Evolutionary conservation across 1,284 basidiomycete genomes (phyloP).

Genomic region (Fistulina hepatica): DNA sequence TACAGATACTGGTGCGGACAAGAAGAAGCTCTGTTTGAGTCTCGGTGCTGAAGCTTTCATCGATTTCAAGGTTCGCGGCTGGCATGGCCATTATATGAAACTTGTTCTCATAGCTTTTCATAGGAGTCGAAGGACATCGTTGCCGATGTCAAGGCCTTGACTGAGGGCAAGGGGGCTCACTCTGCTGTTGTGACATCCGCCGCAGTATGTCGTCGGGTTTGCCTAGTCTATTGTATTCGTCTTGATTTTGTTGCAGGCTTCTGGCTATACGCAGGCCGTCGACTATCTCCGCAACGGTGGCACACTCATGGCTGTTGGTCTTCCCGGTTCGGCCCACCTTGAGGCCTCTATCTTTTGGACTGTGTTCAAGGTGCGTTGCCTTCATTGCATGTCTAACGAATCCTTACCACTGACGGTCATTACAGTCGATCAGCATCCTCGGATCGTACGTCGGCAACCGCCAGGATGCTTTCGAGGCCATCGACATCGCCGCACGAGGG

Average conservation of each 20-base stretch:
- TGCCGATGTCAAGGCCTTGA: constrained; percentile 48
- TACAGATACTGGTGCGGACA: constrained; percentile 67
- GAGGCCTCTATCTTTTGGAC: constrained; percentile 68
- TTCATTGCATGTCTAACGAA: not conserved
- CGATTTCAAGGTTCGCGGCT: too few species aligned
- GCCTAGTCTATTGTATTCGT: not conserved
- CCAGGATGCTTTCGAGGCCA: constrained; percentile 64
- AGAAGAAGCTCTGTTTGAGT: constrained; percentile 53
- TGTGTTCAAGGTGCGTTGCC: constrained; percentile 49
- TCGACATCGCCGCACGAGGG: constrained; percentile 60
- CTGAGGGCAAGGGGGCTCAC: constrained; percentile 68
- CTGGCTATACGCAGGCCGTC: constrained; percentile 62
- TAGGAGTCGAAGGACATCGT: constrained; percentile 49
- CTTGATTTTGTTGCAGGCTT: constrained; percentile 28
- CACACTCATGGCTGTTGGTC: constrained; percentile 64
- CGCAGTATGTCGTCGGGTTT: constrained; percentile 21
- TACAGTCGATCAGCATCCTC: constrained; percentile 47
- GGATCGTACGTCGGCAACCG: constrained; percentile 72
- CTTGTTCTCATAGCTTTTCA: too few species aligned
- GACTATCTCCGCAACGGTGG: constrained; percentile 57
- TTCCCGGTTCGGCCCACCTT: constrained; percentile 51
- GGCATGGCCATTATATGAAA: too few species aligned
- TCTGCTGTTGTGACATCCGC: constrained; percentile 62
- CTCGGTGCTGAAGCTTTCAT: constrained; percentile 76
- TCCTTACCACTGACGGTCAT: not conserved